Conservation (phyloP, 2,329 filamentous ascomycete species). For the Curvularia lunata region DNA sequence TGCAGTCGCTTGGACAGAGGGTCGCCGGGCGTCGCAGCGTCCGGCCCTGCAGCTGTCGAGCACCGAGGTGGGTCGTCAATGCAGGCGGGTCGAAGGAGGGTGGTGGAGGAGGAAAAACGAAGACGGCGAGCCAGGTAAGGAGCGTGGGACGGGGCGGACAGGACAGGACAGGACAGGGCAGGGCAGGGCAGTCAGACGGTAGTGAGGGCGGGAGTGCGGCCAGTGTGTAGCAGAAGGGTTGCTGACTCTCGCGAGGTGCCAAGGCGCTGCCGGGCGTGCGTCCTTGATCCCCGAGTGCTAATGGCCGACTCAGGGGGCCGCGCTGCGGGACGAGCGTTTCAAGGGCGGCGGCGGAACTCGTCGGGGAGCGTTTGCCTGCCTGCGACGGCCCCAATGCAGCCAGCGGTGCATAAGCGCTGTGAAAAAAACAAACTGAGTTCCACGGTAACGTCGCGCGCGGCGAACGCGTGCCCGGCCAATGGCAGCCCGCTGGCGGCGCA, state of each 20-base stretch:
- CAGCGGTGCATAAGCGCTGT: constrained; percentile 23
- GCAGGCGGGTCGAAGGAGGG: not conserved
- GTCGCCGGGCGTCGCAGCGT: constrained; percentile 10
- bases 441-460: constrained; percentile 10
- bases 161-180: too few species aligned
- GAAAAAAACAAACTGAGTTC: not conserved
- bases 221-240: constrained; percentile 24
- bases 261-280: constrained; percentile 18
- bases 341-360: constrained; percentile 16
- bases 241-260: constrained; percentile 18
- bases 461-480: constrained; percentile 20
- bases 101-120: constrained; percentile 6
- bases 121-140: constrained; percentile 15
- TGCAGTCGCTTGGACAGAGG: not conserved
- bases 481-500: not conserved
- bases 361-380: constrained; percentile 17
- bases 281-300: constrained; percentile 23
- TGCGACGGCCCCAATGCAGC: constrained; percentile 18
- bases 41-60: constrained; percentile 2
- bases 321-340: constrained; percentile 22
- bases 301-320: constrained; percentile 13
- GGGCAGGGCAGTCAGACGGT: constrained; percentile 20
- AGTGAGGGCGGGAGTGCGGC: constrained; percentile 25
- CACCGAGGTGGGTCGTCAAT: constrained; percentile 5
- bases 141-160: constrained; percentile 9